Percentiles rank a stretch among this genome's conserved stretches.
Conservation (phyloP, 495 filamentous ascomycete genomes). For the Neurospora pannonica region DNA sequence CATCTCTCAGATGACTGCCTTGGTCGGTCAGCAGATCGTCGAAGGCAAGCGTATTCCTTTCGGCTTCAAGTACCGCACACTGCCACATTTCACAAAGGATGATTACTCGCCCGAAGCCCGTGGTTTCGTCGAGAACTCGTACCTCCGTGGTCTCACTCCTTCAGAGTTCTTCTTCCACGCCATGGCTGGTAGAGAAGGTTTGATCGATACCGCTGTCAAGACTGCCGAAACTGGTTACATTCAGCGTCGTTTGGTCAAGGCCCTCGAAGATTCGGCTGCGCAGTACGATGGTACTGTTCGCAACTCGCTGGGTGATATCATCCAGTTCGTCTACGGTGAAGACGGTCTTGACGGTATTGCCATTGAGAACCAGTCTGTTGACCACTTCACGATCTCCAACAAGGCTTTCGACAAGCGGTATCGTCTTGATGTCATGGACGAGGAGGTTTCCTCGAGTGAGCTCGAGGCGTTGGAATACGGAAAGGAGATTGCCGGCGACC, state of each 20-base stretch:
- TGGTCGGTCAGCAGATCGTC: constrained; percentile 94
- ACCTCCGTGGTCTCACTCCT: constrained; percentile 89
- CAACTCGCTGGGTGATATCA: constrained; percentile 92
- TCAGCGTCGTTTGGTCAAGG: constrained; percentile 95
- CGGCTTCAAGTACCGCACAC: constrained; percentile 94
- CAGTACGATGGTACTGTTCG: constrained; percentile 97
- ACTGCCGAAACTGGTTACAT: constrained; percentile 99
- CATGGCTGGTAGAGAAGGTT: constrained; percentile 99
- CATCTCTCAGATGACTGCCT: constrained; percentile 97
- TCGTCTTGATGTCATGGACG: constrained; percentile 85
- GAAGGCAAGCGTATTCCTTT: constrained; percentile 99
- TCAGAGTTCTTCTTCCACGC: constrained; percentile 99
- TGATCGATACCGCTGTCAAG: constrained; percentile 99
- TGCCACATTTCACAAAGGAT: constrained; percentile 98
- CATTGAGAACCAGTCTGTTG: constrained; percentile 86
- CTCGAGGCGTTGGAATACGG: constrained; percentile 77
- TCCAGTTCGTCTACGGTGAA: constrained; percentile 97
- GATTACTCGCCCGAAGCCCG: constrained; percentile 95
- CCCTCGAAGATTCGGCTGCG: constrained; percentile 92
- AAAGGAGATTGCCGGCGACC: constrained; percentile 76
- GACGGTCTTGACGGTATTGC: constrained; percentile 85
- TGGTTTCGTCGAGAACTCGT: constrained; percentile 98
- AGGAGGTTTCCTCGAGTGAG: constrained; percentile 41
- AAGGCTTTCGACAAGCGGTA: constrained; percentile 66
- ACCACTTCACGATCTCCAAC: constrained; percentile 69